Evolutionary conservation across 1,139 yeast genomes (phyloP), one percentile per base, ranked within the genome.

Genomic region (Hemisphaericaspora subhashii): DNA sequence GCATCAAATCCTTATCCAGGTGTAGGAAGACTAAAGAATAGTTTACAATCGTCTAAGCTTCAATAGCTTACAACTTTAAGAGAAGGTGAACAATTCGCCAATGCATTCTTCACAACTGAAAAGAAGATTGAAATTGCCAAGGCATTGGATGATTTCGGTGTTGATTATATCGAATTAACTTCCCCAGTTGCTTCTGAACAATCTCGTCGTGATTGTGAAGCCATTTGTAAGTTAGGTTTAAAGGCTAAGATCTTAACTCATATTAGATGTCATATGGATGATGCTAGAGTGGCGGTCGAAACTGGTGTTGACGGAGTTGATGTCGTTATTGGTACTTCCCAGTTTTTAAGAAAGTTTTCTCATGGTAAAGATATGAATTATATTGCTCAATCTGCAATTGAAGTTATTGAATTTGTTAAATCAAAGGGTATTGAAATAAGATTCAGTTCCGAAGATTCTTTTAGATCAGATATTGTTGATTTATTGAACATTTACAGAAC

Each of bases 41-140:
- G n/a, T n/a, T n/a, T n/a, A n/a, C n/a, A n/a, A n/a, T n/a, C n/a
- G n/a, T n/a, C n/a, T n/a, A n/a, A n/a, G n/a, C n/a, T n/a, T n/a
- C n/a, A n/a, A n/a, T n/a, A n/a, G n/a, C n/a, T n/a, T n/a, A n/a
- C 78, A 35, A 77, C 82, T 4, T 63, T 77, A 38, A 67, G 82
- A 64, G 82, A 77, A 58, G 82, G 82, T 48, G 82, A 77, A 54
- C 82, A 77, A 57, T 77, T 77, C 50, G 81, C 82, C 52, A 77
- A 77, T 52, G 74, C 82, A 4, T 77, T 77, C 47, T 77, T 76
- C 62, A 65, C 69, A 35, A 66, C 79, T 15, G 81, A 76, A 46
- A 74, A 66, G 50, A 77, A 77, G 55, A 65, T 77, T 40, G 74
- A 74, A 55, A 77, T 77, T 38, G 82, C 82, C 43, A 74, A 68